Percentiles rank a stretch among this genome's conserved stretches.
phyloP scores from a whole-genome alignment of 345 rosid genomes.

The Salix caprea region DNA sequence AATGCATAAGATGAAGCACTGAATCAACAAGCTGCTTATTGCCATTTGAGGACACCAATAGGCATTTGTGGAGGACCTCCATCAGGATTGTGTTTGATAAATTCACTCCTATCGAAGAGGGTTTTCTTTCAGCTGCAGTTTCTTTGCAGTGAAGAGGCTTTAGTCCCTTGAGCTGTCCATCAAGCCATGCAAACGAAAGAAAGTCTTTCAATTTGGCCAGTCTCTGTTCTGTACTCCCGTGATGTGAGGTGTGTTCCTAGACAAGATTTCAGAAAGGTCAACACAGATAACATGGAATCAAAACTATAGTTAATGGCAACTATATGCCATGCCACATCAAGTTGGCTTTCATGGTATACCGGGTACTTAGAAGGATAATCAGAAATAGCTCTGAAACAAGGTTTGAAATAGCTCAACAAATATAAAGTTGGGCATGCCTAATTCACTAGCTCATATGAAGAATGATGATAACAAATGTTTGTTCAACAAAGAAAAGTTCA shows the following conservation, averaged over 20 bases:
- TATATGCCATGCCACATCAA: not conserved
- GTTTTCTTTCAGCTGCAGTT: slow-evolving; percentile 28
- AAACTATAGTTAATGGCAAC: not conserved
- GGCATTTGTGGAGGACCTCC: slow-evolving; percentile 53
- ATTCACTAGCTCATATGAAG: not conserved
- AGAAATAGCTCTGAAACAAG: not conserved
- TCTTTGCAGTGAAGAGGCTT: slow-evolving; percentile 31
- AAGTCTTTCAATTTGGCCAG: slow-evolving; percentile 37
- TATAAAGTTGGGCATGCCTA: not conserved
- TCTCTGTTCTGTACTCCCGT: slow-evolving; percentile 29
- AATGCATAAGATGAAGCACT: slow-evolving; percentile 41
- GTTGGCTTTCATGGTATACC: not conserved
- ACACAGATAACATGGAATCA: not conserved
- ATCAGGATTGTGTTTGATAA: slow-evolving; percentile 32
- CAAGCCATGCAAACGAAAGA: slow-evolving; percentile 71
- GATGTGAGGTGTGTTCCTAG: slow-evolving; percentile 22
- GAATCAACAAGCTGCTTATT: slow-evolving; percentile 49
- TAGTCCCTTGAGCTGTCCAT: slow-evolving; percentile 43
- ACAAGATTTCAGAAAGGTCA: slow-evolving; percentile 11
- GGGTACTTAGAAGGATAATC: not conserved
- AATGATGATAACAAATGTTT: not conserved
- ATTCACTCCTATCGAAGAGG: slow-evolving; percentile 25
- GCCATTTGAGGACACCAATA: slow-evolving; percentile 37
- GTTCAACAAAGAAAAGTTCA: not conserved
- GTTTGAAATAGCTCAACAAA: not conserved